Evolutionary conservation across 495 filamentous ascomycete species (phyloP), one percentile per base, ranked within the genome.

Genomic region (Venustampulla echinocandica): DNA sequence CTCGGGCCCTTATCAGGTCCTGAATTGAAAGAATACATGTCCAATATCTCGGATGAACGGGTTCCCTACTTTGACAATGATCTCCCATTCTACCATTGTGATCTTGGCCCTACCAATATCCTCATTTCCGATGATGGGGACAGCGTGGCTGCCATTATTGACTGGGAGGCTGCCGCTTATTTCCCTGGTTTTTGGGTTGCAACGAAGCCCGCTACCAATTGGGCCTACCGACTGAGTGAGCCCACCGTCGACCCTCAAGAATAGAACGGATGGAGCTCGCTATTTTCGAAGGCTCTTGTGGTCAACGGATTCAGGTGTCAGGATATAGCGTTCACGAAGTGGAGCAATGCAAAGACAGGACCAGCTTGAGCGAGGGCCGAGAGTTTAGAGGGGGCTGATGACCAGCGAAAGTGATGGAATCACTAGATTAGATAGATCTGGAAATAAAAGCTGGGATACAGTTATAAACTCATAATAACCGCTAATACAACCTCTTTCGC

Each of bases 91-190:
- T 47, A 44, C 20, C 44, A 47, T 19, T 4, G 9, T 9, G 44
- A 47, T 27, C 44, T 47, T 44, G 20, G 44, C 6, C 44, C 44
- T 6, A 47, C 44, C 7, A 47, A 47, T 19, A 47, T 47, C 13
- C 11, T 47, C 6, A 23, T 47, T 10, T 47, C 33, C 10, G 35
- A 44, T 17, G 44, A 47, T 44, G 44, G 44, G 11, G 44, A 42
- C 44, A 24, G 14, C 19, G 34, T 47, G 7, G 32, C 33, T 47
- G 44, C 27, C 9, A 47, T 47, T 24, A 41, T 47, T 22, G 44
- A 47, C 34, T 47, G 44, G 44, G 44, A 47, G 25, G n/a, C 15
- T 30, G 44, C 44, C 13, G 44, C 10, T 6, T 47, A 42, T 47
- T 47, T 9, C 34, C 44, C 44, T 4, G n/a, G 19, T 10, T 47